These are phyloP conservation scores for Aristolochia contorta DNA, from an alignment of 164 flowering plant species.

Conservation along the genomic window DNA sequence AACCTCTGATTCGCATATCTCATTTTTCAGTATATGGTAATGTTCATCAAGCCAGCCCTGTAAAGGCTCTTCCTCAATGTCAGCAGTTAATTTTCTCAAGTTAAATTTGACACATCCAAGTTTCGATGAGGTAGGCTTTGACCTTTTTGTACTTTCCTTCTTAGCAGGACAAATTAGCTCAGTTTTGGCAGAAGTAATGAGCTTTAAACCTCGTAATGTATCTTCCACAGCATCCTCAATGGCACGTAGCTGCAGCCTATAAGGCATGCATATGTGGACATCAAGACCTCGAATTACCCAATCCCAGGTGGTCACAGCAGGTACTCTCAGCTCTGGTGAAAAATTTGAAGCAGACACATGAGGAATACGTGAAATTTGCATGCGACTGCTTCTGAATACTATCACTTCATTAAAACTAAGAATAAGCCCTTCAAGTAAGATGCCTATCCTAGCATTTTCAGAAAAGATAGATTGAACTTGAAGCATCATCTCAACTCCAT, in stretches of 20 bases:
- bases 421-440: constrained; percentile 88
- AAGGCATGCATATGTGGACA: constrained; percentile 94
- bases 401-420: constrained; percentile 64
- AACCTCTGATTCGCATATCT: constrained; percentile 83
- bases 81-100: constrained; percentile 72
- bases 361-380: constrained; percentile 96
- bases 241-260: constrained; percentile 84
- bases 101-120: constrained; percentile 68
- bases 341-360: constrained; percentile 28
- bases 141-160: constrained; percentile 52
- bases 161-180: constrained; percentile 47
- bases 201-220: constrained; percentile 79
- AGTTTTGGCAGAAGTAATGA: constrained; percentile 58
- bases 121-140: constrained; percentile 49
- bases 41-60: constrained; percentile 99
- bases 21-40: constrained; percentile 73
- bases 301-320: constrained; percentile 60
- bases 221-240: constrained; percentile 98
- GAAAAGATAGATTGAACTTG: constrained; percentile 76
- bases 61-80: constrained; percentile 95
- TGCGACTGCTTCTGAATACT: constrained; percentile 78
- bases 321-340: constrained; percentile 35
- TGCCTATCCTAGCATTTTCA: constrained; percentile 88
- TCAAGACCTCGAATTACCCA: constrained; percentile 95
- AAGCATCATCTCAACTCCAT: constrained; percentile 60